Evolutionary conservation across 179 eudicot species (phyloP), one percentile per base, ranked within the genome.

Genomic region (Nepenthes alata): DNA sequence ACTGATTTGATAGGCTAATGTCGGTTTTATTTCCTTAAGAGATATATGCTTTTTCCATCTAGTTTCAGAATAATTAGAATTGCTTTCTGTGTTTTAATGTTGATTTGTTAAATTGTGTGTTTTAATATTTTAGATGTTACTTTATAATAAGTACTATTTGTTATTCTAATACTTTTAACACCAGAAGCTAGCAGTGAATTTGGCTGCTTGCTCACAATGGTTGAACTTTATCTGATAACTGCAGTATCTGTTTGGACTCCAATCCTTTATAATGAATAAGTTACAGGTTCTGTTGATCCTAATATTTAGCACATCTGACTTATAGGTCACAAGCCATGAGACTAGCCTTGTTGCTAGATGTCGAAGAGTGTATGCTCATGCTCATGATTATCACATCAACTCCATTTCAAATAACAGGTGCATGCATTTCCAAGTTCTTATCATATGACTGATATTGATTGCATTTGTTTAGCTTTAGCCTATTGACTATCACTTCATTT

Each of bases 361-460:
- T 74, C 80, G 96, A 73, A 82, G 95, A 77, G 88, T 90, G 50
- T 90, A 88, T 73, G 97, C 97, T 54, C 96, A 90, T 80, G 97
- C 97, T 59, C 97, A 90, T 77, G 97, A 90, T 68, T 90, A 88
- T 68, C 95, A 90, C 73, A 90, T 90, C 57, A 90, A 90, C 72
- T 90, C 97, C 3, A 90, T 90, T 64, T 90, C 97, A 72, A 88
- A 74, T 74, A 90, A 90, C 81, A 88, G 97, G 97, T 90, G 57
- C 12, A 11, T 54, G 15, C 14, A 57, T 35, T 37, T 34, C 34
- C 3, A 4, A 39, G 15, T 62, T 53, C 16, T 11, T 13, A 58
- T 9, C 11, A 37, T 39, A 11, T 41, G 45, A 41, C 6, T 4
- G 8, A 41, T 41, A 41, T 41, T 41, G 45, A 41, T 41, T 41